Evolutionary conservation across 768 basidiomycete species (phyloP).

Genomic region (Crepidotus variabilis): DNA sequence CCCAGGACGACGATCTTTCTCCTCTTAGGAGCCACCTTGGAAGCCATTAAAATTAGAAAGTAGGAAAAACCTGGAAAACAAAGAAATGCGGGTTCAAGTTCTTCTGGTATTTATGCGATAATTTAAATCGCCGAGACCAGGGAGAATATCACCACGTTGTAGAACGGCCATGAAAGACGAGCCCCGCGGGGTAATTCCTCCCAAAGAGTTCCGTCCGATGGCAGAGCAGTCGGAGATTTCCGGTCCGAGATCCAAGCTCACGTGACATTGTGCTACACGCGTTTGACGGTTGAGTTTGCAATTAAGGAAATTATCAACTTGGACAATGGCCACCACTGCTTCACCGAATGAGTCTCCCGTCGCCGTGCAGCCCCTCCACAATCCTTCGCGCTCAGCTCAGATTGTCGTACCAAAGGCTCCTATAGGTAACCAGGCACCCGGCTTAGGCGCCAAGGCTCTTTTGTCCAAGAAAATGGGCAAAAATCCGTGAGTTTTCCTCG

Average conservation of each 20-base stretch:
- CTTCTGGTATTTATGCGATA: not conserved
- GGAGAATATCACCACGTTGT: not conserved
- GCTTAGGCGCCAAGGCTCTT: conserved; percentile 88
- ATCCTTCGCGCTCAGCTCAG: conserved; percentile 76
- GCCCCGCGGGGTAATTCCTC: conserved; percentile 4
- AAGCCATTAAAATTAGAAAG: not conserved
- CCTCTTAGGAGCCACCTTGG: conserved; percentile 43
- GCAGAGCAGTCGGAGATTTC: not conserved
- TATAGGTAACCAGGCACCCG: conserved; percentile 64
- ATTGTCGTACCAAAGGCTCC: conserved; percentile 78
- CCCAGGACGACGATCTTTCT: conserved; percentile 85
- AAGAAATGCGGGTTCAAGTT: not conserved
- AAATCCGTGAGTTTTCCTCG: conserved; percentile 56
- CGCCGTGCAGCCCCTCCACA: conserved; percentile 79
- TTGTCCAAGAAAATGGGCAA: conserved; percentile 93
- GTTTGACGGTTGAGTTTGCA: conserved; percentile 22
- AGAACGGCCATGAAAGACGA: not conserved
- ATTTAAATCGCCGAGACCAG: not conserved
- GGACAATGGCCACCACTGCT: conserved; percentile 48
- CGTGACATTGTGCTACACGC: conserved; percentile 14
- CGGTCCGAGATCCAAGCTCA: conserved; percentile 12
- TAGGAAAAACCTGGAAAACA: not conserved
- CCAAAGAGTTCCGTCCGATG: conserved; percentile 2
- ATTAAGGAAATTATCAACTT: conserved; percentile 17
- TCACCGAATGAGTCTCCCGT: conserved; percentile 68